Base-by-base conservation (phyloP, 2,329 filamentous ascomycete species). In the Gnomoniopsis smithogilvyi region DNA sequence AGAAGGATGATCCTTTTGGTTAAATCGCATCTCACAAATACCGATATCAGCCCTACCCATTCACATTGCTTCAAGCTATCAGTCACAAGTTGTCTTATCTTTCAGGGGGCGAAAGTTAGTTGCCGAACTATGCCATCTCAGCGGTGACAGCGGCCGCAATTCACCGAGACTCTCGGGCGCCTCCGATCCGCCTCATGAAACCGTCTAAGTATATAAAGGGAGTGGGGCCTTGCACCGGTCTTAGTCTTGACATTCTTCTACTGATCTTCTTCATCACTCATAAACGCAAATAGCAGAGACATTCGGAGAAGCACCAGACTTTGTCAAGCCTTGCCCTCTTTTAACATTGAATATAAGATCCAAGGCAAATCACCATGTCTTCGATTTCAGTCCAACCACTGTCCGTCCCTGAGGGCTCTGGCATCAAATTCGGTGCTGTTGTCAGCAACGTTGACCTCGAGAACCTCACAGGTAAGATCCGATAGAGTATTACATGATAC, bases 361-460 rank as follows among this genome's bases (percentile, higher is more conserved):
- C n/a, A 41, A 49, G 8, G 17, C 26, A 17, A 11, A 24, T 19
- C 15, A 22, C 24, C n/a, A 67, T 62, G 59, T 55, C 65, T 56
- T n/a, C 55, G 26, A 58, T 76, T 41, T 69, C 65, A 19, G 67
- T 80, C 45, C 66, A 73, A 22, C 76, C 76, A 11, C 66, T 80
- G n/a, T 43, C 64, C n/a, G 58, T 69, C 26, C 64, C 72, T 3
- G 63, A 70, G 48, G 70, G 68, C 43, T 78, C 78, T 24, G 66
- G 62, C 15, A 73, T 85, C 60, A 77, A 85, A 67, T 87, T 90
- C 58, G 87, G 87, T 1, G 86, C 84, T 11, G 69, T 81, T 26
- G 76, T 89, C 62, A 73, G 76, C 41, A 82, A 85, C 49, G 75
- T 81, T 41, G 79, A 89, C 65, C 72, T 89, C 45, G 84, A 90